These are phyloP conservation scores for Hansenula sp. DNA, from an alignment of 1,139 yeast species.

Conservation along the genomic window DNA sequence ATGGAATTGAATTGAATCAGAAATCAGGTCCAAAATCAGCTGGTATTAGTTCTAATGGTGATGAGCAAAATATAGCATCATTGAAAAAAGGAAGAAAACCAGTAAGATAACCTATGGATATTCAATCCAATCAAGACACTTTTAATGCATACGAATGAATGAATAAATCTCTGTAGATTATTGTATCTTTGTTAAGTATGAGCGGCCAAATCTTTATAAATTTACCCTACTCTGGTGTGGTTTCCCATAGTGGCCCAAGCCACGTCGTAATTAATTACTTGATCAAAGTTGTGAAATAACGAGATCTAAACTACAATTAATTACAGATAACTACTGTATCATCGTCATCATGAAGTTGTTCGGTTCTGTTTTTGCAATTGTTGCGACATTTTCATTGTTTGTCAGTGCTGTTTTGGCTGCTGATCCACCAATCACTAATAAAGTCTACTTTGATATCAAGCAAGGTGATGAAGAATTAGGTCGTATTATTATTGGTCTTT, in stretches of 20 bases:
- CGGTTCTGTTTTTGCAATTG: slow-evolving; percentile 10
- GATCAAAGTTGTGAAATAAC: too few species aligned
- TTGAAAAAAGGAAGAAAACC: slow-evolving; percentile 12
- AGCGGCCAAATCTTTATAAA: too few species aligned
- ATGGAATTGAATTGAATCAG: not conserved
- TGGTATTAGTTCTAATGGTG: slow-evolving; percentile 3
- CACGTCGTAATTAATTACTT: too few species aligned
- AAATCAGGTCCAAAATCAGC: not conserved
- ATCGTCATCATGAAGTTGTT: slow-evolving; percentile 9
- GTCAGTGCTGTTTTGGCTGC: slow-evolving; percentile 21
- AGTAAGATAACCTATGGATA: not conserved
- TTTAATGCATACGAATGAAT: too few species aligned
- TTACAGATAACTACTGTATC: too few species aligned
- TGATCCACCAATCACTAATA: slow-evolving; percentile 62
- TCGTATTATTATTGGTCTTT: slow-evolving; percentile 71
- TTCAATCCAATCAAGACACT: too few species aligned
- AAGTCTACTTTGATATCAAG: slow-evolving; percentile 81
- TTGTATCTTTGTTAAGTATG: too few species aligned
- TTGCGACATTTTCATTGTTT: slow-evolving; percentile 10
- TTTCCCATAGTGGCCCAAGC: too few species aligned
- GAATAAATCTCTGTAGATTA: too few species aligned
- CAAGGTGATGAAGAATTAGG: slow-evolving; percentile 76
- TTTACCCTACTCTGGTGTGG: too few species aligned
- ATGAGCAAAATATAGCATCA: slow-evolving; percentile 9
- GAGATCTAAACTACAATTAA: too few species aligned